These are phyloP conservation scores for Lodderomyces margitis DNA, from an alignment of 1,139 yeast species.

Conservation along the genomic window DNA sequence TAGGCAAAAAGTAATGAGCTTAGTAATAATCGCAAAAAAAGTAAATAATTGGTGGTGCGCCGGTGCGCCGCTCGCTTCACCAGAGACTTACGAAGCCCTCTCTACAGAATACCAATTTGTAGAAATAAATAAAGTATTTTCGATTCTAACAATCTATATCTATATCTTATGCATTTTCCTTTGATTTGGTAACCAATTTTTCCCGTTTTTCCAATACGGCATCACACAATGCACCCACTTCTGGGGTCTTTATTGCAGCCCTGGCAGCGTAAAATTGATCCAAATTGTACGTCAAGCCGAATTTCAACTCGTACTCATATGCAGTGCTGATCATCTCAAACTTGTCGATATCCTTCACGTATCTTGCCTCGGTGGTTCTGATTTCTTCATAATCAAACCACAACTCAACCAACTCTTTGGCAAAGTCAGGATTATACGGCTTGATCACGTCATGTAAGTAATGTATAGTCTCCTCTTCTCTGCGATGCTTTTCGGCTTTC, in stretches of 20 bases:
- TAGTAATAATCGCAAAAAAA: background rate
- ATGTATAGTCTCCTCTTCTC: constrained; percentile 74
- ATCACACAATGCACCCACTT: constrained; percentile 69
- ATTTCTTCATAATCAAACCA: constrained; percentile 94
- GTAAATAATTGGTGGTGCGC: background rate
- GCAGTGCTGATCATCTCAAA: constrained; percentile 89
- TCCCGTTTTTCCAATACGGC: constrained; percentile 60
- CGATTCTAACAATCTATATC: background rate
- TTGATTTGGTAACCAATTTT: constrained; percentile 6
- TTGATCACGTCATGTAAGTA: constrained; percentile 61
- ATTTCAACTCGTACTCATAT: constrained; percentile 79
- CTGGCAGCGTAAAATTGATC: constrained; percentile 70
- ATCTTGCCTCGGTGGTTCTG: constrained; percentile 76
- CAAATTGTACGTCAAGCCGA: constrained; percentile 55
- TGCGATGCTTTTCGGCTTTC: constrained; percentile 68
- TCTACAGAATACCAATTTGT: too few species aligned
- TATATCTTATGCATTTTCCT: constrained; percentile 5
- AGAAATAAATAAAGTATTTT: too few species aligned
- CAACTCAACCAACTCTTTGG: constrained; percentile 63
- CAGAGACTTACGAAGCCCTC: too few species aligned
- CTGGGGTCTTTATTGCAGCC: constrained; percentile 64
- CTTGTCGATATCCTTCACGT: constrained; percentile 93
- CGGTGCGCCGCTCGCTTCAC: too few species aligned
- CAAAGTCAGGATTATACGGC: constrained; percentile 63
- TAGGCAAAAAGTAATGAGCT: too few species aligned